phyloP scores from a whole-genome alignment of 1,284 basidiomycete genomes.

The Cutaneotrichosporon sp. region DNA sequence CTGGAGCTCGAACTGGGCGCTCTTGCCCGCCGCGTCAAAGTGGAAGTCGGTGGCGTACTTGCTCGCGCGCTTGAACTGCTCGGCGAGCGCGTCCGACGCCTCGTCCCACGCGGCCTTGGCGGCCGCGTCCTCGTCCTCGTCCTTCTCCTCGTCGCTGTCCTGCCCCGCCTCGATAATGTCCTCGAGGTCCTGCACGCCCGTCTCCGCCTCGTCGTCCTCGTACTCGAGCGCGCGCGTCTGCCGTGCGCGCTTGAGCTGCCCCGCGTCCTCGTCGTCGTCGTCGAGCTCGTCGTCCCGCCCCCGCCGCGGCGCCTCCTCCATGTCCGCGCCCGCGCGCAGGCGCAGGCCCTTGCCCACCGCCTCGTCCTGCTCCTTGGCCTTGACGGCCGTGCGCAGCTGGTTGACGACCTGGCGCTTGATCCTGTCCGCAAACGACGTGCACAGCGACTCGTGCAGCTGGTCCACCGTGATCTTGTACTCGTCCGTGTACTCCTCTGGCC shows the following conservation, averaged over 20 bases:
- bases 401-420: constrained; percentile 82
- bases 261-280: constrained; percentile 74
- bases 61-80: constrained; percentile 57
- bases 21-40: constrained; percentile 66
- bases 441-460: constrained; percentile 75
- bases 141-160: constrained; percentile 43
- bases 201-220: constrained; percentile 62
- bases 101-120: constrained; percentile 56
- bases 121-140: constrained; percentile 53
- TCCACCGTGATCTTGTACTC: constrained; percentile 79
- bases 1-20: constrained; percentile 76
- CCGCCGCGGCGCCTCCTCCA: constrained; percentile 47
- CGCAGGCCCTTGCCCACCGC: constrained; percentile 78
- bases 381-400: constrained; percentile 84
- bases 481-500: constrained; percentile 74
- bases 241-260: constrained; percentile 62
- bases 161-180: constrained; percentile 66
- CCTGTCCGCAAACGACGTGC: constrained; percentile 74
- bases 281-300: constrained; percentile 62
- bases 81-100: constrained; percentile 52
- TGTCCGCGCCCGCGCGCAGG: constrained; percentile 53
- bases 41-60: constrained; percentile 65
- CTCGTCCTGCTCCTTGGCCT: constrained; percentile 78
- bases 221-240: constrained; percentile 73
- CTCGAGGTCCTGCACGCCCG: constrained; percentile 60